Evolutionary conservation across 179 eudicot genomes (phyloP).

Genomic region (Beta macrorhiza): DNA sequence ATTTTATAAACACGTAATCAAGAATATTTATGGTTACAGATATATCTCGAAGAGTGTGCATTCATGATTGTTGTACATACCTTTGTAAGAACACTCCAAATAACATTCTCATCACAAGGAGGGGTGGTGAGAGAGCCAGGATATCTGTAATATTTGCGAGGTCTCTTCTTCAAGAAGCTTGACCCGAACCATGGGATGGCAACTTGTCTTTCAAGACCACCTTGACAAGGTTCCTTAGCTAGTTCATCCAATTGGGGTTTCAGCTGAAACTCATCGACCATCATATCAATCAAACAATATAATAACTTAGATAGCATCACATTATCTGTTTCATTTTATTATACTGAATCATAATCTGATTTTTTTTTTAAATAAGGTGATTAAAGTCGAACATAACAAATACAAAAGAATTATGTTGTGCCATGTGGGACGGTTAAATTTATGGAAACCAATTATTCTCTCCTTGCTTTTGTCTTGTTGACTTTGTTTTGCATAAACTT

Average conservation of each 20-base stretch:
- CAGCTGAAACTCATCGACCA: constrained; percentile 33
- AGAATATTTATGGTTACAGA: too few species aligned
- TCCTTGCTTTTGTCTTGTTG: too few species aligned
- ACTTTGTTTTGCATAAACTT: too few species aligned
- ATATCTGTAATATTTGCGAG: constrained; percentile 54
- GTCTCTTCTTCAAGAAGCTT: constrained; percentile 33
- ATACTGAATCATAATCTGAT: too few species aligned
- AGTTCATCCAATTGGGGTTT: constrained; percentile 42
- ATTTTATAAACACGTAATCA: too few species aligned
- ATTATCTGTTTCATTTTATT: background rate
- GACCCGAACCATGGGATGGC: constrained; percentile 36
- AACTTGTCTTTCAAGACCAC: constrained; percentile 8
- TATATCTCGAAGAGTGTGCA: too few species aligned
- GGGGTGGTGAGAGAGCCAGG: constrained; percentile 71
- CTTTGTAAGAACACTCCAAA: constrained; percentile 59
- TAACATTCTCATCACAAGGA: constrained; percentile 60
- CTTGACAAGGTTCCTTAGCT: constrained; percentile 35
- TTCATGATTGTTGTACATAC: constrained; percentile 24
- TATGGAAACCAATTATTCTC: too few species aligned
- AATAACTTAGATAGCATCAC: background rate
- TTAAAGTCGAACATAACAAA: too few species aligned
- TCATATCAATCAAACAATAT: background rate
- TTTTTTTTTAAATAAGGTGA: too few species aligned
- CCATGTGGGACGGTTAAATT: too few species aligned
- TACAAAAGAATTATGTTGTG: too few species aligned